Evolutionary conservation across 306 rosid species (phyloP), one percentile per base, ranked within the genome.

Genomic region (Acacia crassicarpa): DNA sequence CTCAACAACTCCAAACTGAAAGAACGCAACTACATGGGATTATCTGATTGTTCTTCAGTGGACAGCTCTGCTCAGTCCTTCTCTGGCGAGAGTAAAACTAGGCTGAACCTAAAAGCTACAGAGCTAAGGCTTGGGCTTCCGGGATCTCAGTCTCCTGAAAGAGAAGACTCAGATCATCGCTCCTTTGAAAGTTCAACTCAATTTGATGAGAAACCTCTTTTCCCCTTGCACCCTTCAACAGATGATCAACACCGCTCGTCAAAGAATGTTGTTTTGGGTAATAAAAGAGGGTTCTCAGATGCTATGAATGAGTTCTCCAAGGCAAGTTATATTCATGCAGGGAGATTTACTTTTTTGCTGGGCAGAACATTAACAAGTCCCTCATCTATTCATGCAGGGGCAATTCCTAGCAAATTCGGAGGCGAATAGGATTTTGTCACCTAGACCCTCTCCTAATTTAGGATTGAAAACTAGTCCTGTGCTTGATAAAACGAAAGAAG

Each of bases 111-210:
- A 46, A 94, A 88, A 83, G 95, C 98, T n/a, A 94, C 98, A 23
- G 98, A 94, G 81, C 88, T 94, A 63, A 92, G 93, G 77, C 88
- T 94, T 59, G 98, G 98, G 67, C 94, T 92, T 78, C 98, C 98
- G 38, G 98, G 98, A 83, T 94, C 93, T 76, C 85, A 74, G 84
- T 94, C 97, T 83, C 97, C 97, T 43, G 89, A 75, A 78, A 89
- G 94, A 73, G 85, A 69, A 12, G 74, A 69, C 78, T 80, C 90
- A 11, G 91, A 88, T 76, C 77, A 43, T 22, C 74, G 65, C 67
- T 84, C 88, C 81, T 48, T 91, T 74, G 84, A 74, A 69, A 79
- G 86, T 86, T 89, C 92, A 19, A 62, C 84, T 84, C 87, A 89
- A 77, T 85, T 86, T n/a, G 93, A 88, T 81, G 98, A 89, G 73